Evolutionary conservation across 1,284 basidiomycete species (phyloP), one percentile per base, ranked within the genome.

Genomic region (Mycosarcoma mackinlayi): DNA sequence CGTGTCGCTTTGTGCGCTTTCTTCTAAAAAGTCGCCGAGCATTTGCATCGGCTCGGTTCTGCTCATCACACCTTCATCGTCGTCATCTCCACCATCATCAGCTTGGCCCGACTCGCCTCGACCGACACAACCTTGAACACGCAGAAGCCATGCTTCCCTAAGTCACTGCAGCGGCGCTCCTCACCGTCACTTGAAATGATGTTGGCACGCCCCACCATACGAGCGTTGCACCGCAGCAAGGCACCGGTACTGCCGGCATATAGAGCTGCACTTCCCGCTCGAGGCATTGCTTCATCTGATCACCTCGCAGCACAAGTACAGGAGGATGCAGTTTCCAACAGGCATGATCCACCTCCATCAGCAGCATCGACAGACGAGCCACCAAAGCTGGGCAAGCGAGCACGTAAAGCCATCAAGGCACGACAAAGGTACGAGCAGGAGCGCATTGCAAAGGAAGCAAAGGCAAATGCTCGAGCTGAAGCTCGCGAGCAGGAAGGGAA

Each of bases 351-450:
- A 0, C 2, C 40, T 18, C 28, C 33, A 18, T 10, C 11, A 1
- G 34, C 21, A 0, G 3, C 28, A 6, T 11, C 48, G 5, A 8
- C 40, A 2, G 48, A 41, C 3, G 48, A 42, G n/a, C 41, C 63
- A 14, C 56, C 33, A 11, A 68, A 68, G 39, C 49, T 68, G 0
- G 58, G 65, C 28, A 68, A 62, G 23, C 54, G 65, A 21, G 59
- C 65, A 25, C 58, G 65, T 19, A 68, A 46, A 25, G 54, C 46
- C 16, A 23, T 67, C 45, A 53, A 41, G 34, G 59, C 58, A 28
- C 49, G 49, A 0, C 50, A 68, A 34, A 42, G 47, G 27, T 35
- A 58, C 14, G 49, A 68, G 16, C 54, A 62, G 7, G 54, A 52
- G 1, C 45, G 52, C 4, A 18, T 37, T 27, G 42, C 38, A 21